Conservation (phyloP, 2,329 filamentous ascomycete genomes). For the Apiospora arundinis region DNA sequence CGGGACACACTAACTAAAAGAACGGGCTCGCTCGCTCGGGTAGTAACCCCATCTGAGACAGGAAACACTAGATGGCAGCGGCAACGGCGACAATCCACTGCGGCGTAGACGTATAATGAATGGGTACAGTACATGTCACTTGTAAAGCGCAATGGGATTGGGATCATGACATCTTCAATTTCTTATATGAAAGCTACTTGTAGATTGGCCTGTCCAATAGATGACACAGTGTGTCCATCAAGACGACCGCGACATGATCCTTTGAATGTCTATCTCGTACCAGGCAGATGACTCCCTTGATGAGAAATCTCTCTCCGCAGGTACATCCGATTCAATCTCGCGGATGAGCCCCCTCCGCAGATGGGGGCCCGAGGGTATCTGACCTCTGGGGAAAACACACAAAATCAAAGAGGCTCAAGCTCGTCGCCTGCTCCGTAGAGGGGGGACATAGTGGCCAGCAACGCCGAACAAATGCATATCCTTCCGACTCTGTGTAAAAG, state of each 20-base stretch:
- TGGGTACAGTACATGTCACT: not conserved
- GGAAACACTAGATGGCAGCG: not conserved
- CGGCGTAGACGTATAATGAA: not conserved
- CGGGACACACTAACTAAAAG: slow-evolving; percentile 1
- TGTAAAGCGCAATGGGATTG: not conserved
- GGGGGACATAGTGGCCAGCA: not conserved
- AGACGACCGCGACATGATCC: not conserved
- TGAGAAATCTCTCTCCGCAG: slow-evolving; percentile 2
- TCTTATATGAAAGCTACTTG: not conserved
- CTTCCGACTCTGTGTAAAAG: slow-evolving; percentile 2
- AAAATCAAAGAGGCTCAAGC: not conserved
- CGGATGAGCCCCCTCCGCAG: not conserved
- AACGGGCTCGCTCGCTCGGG: not conserved
- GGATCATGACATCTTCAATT: slow-evolving; percentile 7
- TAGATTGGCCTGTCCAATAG: not conserved
- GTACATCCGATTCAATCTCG: slow-evolving; percentile 13
- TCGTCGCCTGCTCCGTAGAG: not conserved
- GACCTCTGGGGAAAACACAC: not conserved
- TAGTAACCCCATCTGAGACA: not conserved
- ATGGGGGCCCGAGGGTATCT: slow-evolving; percentile 19
- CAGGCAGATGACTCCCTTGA: not conserved
- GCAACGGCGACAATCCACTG: slow-evolving; percentile 3
- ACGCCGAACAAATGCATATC: slow-evolving; percentile 17
- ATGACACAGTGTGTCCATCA: not conserved
- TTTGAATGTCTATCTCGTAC: not conserved